Percentiles rank a stretch among this genome's conserved stretches.
Evolutionary conservation across 2,329 filamentous ascomycete species (phyloP).

Genomic region (Arthrobotrys sphaeroides): DNA sequence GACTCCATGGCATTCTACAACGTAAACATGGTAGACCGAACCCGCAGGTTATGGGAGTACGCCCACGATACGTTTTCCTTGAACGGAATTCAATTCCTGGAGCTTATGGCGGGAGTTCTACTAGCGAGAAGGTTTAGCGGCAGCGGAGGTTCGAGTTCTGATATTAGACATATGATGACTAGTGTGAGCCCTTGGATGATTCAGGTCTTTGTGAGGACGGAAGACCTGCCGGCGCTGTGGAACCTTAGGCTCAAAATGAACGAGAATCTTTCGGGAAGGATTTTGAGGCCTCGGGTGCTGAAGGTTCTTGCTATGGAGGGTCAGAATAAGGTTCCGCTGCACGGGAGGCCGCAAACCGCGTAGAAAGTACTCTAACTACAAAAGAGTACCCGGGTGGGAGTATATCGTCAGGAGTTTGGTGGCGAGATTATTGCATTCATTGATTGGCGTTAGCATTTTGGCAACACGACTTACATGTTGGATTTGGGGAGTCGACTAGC

Average conservation of each 20-base stretch:
- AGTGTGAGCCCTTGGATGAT: neutral
- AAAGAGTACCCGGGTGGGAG: too few relatives aligned
- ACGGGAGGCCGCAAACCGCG: too few relatives aligned
- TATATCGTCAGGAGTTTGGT: too few relatives aligned
- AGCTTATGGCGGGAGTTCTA: slow-evolving; percentile 13
- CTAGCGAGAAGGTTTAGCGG: neutral
- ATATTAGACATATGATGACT: neutral
- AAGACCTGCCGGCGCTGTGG: slow-evolving; percentile 2
- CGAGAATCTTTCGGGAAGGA: neutral
- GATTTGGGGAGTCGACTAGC: too few relatives aligned
- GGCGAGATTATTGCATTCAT: too few relatives aligned
- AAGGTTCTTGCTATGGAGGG: neutral
- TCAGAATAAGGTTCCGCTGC: too few relatives aligned
- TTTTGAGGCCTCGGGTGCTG: neutral
- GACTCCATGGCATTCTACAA: neutral
- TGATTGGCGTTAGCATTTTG: too few relatives aligned
- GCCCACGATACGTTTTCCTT: slow-evolving; percentile 1
- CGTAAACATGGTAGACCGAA: neutral
- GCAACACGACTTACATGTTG: too few relatives aligned
- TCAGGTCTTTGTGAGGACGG: neutral
- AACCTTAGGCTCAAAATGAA: slow-evolving; percentile 10
- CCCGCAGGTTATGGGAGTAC: slow-evolving; percentile 12
- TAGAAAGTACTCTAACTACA: too few relatives aligned
- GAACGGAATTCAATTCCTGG: neutral
- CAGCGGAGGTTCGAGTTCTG: neutral